Conservation (phyloP, 306 rosid species). For the Trifolium pratense region DNA sequence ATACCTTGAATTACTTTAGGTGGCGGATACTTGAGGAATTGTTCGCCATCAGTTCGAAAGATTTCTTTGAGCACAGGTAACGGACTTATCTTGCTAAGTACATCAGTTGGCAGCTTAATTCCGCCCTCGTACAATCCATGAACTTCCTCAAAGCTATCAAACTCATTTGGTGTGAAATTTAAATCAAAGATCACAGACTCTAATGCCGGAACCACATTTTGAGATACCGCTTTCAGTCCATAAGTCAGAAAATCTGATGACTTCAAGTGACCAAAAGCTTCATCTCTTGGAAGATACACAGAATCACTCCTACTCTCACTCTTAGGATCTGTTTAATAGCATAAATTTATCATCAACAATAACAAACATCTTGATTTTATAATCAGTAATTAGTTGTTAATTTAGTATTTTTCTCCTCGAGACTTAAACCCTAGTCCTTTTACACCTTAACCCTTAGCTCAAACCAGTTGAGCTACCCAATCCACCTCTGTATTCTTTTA, state of each 20-base stretch:
- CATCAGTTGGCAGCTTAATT: conserved; percentile 50
- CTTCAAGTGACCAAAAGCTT: conserved; percentile 71
- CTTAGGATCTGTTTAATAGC: conserved; percentile 49
- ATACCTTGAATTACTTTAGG: conserved; percentile 74
- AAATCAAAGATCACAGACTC: conserved; percentile 45
- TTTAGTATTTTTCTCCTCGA: no score
- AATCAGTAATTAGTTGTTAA: no score
- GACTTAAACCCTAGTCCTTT: no score
- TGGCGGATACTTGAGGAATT: conserved; percentile 57
- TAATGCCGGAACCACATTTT: conserved; percentile 53
- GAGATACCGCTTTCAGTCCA: conserved; percentile 64
- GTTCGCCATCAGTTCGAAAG: conserved; percentile 68
- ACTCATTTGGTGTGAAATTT: conserved; percentile 50
- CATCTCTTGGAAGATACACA: conserved; percentile 77
- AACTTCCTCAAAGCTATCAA: conserved; percentile 64
- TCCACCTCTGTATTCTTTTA: no score
- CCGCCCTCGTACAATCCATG: conserved; percentile 65
- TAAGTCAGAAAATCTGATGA: conserved; percentile 66
- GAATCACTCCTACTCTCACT: conserved; percentile 50
- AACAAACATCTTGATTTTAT: background rate
- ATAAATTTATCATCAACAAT: no score
- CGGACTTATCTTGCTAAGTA: conserved; percentile 56
- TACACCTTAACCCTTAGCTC: no score
- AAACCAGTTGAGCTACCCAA: no score
- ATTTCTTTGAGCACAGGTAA: conserved; percentile 65